A percentile compares a stretch with the other conserved stretches of the same genome.
phyloP scores from a whole-genome alignment of 345 rosid species.

The Brassica juncea region DNA sequence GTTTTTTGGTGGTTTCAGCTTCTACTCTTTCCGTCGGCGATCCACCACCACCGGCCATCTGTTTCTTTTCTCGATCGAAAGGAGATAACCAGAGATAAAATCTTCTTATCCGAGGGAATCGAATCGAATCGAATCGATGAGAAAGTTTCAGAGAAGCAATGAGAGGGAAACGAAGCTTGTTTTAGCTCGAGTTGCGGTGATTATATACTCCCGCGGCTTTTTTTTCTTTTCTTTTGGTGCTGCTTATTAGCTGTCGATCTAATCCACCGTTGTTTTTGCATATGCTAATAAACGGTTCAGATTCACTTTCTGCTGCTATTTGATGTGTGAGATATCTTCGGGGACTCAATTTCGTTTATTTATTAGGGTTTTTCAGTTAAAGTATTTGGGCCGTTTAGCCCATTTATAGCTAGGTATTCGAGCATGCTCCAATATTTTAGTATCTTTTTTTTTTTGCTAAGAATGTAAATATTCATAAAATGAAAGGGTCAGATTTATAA shows the following conservation, averaged over 20 bases:
- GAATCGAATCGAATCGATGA: conserved; percentile 9
- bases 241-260: neutral
- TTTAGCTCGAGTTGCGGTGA: neutral
- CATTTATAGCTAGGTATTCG: neutral
- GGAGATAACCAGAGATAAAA: neutral
- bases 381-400: neutral
- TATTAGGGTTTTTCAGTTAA: neutral
- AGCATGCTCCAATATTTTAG: neutral
- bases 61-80: neutral
- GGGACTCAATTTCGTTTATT: neutral
- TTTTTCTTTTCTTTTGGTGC: neutral
- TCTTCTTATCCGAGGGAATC: neutral
- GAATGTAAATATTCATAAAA: too few relatives aligned
- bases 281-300: neutral
- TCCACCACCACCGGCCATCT: conserved; percentile 42
- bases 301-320: neutral
- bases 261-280: conserved; percentile 1
- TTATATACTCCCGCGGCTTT: conserved; percentile 14
- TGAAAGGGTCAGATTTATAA: too few relatives aligned
- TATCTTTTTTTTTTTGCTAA: neutral
- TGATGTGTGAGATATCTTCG: neutral
- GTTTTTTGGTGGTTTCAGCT: conserved; percentile 37
- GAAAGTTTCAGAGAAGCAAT: neutral
- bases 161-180: conserved; percentile 31
- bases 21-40: conserved; percentile 76